Base-by-base conservation (phyloP, 768 basidiomycete species). In the Pleurotus giganteus region DNA sequence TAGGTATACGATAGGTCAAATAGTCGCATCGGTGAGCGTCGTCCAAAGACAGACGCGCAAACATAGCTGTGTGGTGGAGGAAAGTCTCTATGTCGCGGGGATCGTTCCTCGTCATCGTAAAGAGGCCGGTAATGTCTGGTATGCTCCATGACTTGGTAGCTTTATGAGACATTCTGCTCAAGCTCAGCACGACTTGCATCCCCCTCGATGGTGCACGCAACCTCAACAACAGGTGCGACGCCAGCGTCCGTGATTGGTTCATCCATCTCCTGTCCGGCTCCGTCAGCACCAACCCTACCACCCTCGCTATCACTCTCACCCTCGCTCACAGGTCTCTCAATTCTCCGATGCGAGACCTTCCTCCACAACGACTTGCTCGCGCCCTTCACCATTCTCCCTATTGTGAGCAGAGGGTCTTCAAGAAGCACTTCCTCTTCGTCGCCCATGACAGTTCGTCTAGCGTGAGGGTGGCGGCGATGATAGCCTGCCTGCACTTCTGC, bases 301-400 rank as follows among this genome's bases (percentile, higher is more conserved):
- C 31, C 39, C 4, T 41, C 55, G 26, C 29, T 55, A 19, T 53
- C 27, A 23, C 58, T 56, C 42, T 55, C 63, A 55, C 52, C 39
- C 36, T 47, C 55, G 57, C 64, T 57, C 39, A 6, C 43, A 26
- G 31, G 31, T 8, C 50, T 64, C 45, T 63, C 63, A 17, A 19
- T 7, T 45, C 72, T 65, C 65, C 72, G 77, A 44, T 67, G 57
- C 52, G 74, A 74, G 49, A 83, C 67, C 63, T 71, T 77, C 62
- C 67, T 74, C 83, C 82, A 84, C 26, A 84, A 59, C 36, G 69
- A 71, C 63, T 69, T 74, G 63, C 82, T 73, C 15, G 79, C 74
- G 29, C 65, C 79, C 64, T 78, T 83, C 54, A 85, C 66, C 56
- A 81, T 66, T 67, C 67, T 78, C 54, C 82, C 83, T 39, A 86